Base-by-base conservation (phyloP, 2,329 filamentous ascomycete genomes). In the Fusarium nelsonii region DNA sequence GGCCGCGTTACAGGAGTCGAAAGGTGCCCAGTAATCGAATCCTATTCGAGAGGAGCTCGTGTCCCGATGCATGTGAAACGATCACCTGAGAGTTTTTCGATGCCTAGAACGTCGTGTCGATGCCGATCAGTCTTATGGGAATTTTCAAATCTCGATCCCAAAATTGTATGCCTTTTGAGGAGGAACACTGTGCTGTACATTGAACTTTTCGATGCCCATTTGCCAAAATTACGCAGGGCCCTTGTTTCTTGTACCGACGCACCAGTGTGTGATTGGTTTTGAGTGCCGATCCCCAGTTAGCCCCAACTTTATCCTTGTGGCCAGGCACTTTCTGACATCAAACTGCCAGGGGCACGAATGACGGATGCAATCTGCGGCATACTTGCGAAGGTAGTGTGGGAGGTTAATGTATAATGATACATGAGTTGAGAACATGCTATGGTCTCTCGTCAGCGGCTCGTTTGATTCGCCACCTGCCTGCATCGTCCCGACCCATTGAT, bases 391-490 rank as follows among this genome's bases (percentile, higher is more conserved):
- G 15, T n/a, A 28, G 16, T 11, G n/a, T 16, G 16, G 23, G 23
- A 23, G 23, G 18, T 30, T 36, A 23, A 16, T 4, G 8, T 15
- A 51, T 18, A 15, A 18, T 23, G 26, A 16, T 51, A 8, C 16
- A 39, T 18, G 9, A 18, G 46, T 30, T 43, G 43, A 58, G 53
- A 51, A 20, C 48, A 54, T 69, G 46, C 73, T 75, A 74, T 52
- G 54, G 53, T 51, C 48, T 65, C 41, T 57, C 59, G 3, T 65
- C 56, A 43, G 58, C 58, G 30, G 66, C 40, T 26, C 75, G 69
- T 37, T 68, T 73, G 51, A 83, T 80, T 63, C 82, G 77, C 81
- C 81, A 83, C 40, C 82, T 75, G 4, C 81, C 81, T 12, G 74
- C 77, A 15, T 78, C 73, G 46, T 83, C 79, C 68, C 75, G 71